phyloP scores from a whole-genome alignment of 148 eudicot species.

The Chenopodium suecicum region DNA sequence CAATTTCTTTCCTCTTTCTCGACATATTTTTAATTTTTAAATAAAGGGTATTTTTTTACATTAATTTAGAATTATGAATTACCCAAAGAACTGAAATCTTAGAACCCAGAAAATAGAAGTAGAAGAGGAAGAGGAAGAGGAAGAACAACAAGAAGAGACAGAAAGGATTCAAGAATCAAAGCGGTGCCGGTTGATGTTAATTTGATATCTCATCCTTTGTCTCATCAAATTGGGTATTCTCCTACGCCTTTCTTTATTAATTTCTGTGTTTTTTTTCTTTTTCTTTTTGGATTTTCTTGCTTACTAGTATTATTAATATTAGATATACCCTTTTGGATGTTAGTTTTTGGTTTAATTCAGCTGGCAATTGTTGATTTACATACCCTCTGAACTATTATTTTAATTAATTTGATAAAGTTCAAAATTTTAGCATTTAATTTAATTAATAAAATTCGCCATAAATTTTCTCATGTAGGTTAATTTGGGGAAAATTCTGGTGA shows the following conservation, averaged over 20 bases:
- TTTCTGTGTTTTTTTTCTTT: background rate
- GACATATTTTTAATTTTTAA: background rate
- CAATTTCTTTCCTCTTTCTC: background rate
- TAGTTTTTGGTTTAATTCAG: conserved; percentile 2
- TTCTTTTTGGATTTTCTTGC: background rate
- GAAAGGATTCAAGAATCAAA: background rate
- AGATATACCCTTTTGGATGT: background rate
- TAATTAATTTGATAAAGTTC: background rate
- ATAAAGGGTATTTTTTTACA: background rate
- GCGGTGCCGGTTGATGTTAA: background rate
- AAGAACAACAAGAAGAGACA: background rate
- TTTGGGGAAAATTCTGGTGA: background rate
- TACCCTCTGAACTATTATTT: background rate
- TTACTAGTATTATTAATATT: too few species aligned
- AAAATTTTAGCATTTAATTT: background rate
- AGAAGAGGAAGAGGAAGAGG: background rate
- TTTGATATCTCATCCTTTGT: background rate
- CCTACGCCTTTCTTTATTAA: background rate
- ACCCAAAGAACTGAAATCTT: background rate
- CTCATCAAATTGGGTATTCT: conserved; percentile 8
- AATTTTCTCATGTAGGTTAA: conserved; percentile 13
- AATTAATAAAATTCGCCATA: conserved; percentile 17
- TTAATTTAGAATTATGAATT: background rate
- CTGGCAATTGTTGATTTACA: background rate
- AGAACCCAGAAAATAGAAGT: background rate